These are phyloP conservation scores for Pinus albicaulis DNA, from an alignment of 75 land plant genomes.

Conservation along the genomic window DNA sequence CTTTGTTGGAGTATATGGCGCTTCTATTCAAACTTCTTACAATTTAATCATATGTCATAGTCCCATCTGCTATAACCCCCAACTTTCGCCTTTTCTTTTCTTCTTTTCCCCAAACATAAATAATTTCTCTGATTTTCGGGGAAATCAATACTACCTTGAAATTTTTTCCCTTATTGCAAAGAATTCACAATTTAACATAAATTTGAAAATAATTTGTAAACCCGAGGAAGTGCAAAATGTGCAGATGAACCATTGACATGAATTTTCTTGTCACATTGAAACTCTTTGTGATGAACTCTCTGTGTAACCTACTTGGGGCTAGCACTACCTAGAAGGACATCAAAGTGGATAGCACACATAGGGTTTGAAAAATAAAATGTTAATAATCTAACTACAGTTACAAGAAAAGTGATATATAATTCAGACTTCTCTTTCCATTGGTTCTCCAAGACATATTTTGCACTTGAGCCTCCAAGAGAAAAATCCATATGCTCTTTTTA, in stretches of 20 bases:
- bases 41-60: background rate
- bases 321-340: slow-evolving; percentile 95
- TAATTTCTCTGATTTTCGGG: slow-evolving; percentile 2
- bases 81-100: slow-evolving; percentile 7
- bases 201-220: slow-evolving; percentile 69
- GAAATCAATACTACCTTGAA: slow-evolving; percentile 23
- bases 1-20: background rate
- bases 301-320: slow-evolving; percentile 89
- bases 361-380: slow-evolving; percentile 64
- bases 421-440: slow-evolving; percentile 30
- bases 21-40: background rate
- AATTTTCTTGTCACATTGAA: slow-evolving; percentile 26
- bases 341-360: slow-evolving; percentile 79
- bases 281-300: slow-evolving; percentile 28
- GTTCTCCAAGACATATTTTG: slow-evolving; percentile 44
- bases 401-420: slow-evolving; percentile 39
- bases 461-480: slow-evolving; percentile 47
- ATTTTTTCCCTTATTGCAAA: slow-evolving; percentile 18
- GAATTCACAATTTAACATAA: slow-evolving; percentile 35
- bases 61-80: background rate
- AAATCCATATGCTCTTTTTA: slow-evolving; percentile 65
- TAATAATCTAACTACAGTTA: slow-evolving; percentile 65
- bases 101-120: slow-evolving; percentile 17
- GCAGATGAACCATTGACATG: slow-evolving; percentile 12
- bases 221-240: slow-evolving; percentile 86